Percentiles rank a stretch among this genome's conserved stretches.
These are phyloP conservation scores for Aspergillus latus DNA, from an alignment of 2,329 filamentous ascomycete species.

Conservation along the genomic window DNA sequence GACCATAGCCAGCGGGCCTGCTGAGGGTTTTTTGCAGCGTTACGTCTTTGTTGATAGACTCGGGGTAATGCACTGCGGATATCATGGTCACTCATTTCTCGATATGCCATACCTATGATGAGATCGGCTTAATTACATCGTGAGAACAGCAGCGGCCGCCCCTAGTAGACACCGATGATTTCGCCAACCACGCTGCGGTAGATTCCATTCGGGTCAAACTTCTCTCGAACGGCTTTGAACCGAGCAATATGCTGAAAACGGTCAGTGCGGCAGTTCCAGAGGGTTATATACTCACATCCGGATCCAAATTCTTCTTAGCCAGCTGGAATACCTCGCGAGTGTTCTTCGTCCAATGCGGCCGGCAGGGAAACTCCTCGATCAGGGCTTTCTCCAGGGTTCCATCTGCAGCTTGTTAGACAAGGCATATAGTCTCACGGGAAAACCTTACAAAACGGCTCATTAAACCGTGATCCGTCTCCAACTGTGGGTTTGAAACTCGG, in stretches of 20 bases:
- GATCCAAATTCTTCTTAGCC: slow-evolving; percentile 11
- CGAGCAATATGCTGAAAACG: slow-evolving; percentile 12
- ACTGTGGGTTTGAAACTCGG: slow-evolving; percentile 12
- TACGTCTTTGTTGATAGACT: no score
- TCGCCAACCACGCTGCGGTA: slow-evolving; percentile 17
- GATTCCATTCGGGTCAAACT: slow-evolving; percentile 15
- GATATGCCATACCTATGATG: no score
- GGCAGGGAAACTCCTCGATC: slow-evolving; percentile 15
- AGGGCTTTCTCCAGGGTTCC: slow-evolving; percentile 2
- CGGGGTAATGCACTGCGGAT: no score
- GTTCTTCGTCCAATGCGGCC: slow-evolving; percentile 18
- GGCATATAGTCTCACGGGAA: no score
- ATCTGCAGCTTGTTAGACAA: slow-evolving; percentile 7
- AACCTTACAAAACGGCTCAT: slow-evolving; percentile 15
- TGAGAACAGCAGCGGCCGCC: no score
- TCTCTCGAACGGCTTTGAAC: slow-evolving; percentile 14
- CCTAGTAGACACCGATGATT: slow-evolving; percentile 15
- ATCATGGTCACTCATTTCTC: no score
- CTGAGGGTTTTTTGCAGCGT: no score
- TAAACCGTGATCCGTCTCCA: slow-evolving; percentile 11
- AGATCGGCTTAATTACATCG: no score
- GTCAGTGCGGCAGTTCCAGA: not conserved
- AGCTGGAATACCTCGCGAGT: slow-evolving; percentile 14
- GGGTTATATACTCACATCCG: slow-evolving; percentile 3
- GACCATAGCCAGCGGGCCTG: no score